Base-by-base conservation (phyloP, 2,329 filamentous ascomycete species). In the Pleurostoma richardsiae region DNA sequence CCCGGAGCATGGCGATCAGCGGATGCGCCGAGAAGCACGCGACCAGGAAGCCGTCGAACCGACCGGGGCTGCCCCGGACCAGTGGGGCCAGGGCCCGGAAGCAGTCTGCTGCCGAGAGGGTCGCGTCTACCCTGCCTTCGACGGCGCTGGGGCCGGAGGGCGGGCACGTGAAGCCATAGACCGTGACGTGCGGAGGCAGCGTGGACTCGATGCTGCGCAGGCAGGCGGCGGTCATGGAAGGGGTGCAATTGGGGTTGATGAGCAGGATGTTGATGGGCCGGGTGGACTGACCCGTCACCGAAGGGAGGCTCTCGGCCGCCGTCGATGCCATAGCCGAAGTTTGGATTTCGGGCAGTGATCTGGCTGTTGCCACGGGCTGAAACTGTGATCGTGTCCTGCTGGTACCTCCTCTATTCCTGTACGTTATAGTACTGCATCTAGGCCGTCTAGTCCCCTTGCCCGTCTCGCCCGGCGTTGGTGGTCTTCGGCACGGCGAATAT, bases 211-310 rank as follows among this genome's bases (percentile, higher is more conserved):
- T 56, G 42, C 68, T 69, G 10, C 62, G 58, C 1, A 79, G 58
- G 58, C 73, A 77, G 39, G 68, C 70, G 31, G 76, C 65, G 27
- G 80, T 83, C 77, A 83, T 84, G 43, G 69, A 68, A 51, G 64
- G 53, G 1, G 75, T 80, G 8, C 77, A 80, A 60, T 84, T 84
- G 19, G 81, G 80, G 57, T 85, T 83, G 65, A 84, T 79, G 52
- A 84, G 65, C 36, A 83, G 70, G 49, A 82, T 76, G 47, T 55
- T 64, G 49, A 61, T 63, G 30, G 44, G 47, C 30, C 39, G 49
- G 19, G 43, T 49, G 3, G 42, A 45, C 3, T 39, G 36, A 27
- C 49, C 49, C 26, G 47, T 47, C 33, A 51, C 49, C 3, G 49
- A 10, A 49, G 44, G 3, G 10, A 19, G 19, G 19, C 19, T 19